Conservation (phyloP, 768 basidiomycete species). For the Steccherinum ochraceum region DNA sequence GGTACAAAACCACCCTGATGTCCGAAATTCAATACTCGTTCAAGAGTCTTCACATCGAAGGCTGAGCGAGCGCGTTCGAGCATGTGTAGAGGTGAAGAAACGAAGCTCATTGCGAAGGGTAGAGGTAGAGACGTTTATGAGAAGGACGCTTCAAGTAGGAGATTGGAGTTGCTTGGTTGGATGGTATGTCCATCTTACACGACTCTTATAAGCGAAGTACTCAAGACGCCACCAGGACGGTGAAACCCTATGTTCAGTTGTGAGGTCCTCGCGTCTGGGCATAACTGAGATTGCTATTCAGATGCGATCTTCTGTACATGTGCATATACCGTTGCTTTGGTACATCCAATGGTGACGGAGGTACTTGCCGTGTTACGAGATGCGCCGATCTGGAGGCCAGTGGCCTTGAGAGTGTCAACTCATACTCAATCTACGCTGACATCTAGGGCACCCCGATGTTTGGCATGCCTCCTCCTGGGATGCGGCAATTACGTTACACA, state of each 20-base stretch:
- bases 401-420: too few relatives aligned
- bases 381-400: too few relatives aligned
- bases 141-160: too few relatives aligned
- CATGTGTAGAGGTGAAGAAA: slow-evolving; percentile 18
- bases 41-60: background rate
- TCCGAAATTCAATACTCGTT: background rate
- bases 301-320: background rate
- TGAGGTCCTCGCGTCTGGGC: background rate
- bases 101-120: slow-evolving; percentile 9
- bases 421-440: too few relatives aligned
- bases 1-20: slow-evolving; percentile 6
- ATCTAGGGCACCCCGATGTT: too few relatives aligned
- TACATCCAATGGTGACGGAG: too few relatives aligned
- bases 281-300: background rate
- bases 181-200: background rate
- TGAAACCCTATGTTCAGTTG: background rate
- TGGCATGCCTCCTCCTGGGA: too few relatives aligned
- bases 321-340: too few relatives aligned
- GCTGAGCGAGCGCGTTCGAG: slow-evolving; percentile 8
- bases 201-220: background rate
- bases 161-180: background rate
- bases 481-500: too few relatives aligned
- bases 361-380: too few relatives aligned
- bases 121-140: background rate
- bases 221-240: background rate